These are phyloP conservation scores for Metarhizium humberi DNA, from an alignment of 2,329 filamentous ascomycete species.

Conservation along the genomic window DNA sequence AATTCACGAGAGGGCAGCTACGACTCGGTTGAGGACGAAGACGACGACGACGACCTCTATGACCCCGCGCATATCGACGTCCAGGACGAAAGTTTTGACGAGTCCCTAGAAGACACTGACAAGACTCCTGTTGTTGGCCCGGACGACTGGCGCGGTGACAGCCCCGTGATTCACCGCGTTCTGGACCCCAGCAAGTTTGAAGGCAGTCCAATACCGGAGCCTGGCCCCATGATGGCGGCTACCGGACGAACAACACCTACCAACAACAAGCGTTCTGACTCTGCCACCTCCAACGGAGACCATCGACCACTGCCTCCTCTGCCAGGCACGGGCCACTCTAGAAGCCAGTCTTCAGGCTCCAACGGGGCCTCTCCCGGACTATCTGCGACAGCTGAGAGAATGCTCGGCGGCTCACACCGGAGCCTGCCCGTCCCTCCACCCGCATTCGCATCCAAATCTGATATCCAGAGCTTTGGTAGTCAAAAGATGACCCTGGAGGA, in stretches of 20 bases:
- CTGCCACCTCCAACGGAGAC: constrained; percentile 68
- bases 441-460: constrained; percentile 58
- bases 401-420: constrained; percentile 55
- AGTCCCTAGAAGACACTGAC: constrained; percentile 86
- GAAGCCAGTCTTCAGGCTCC: constrained; percentile 34
- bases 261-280: constrained; percentile 59
- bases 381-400: constrained; percentile 63
- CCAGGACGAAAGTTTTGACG: constrained; percentile 85
- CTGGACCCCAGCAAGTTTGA: constrained; percentile 40
- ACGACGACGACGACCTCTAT: constrained; percentile 50
- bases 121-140: constrained; percentile 97
- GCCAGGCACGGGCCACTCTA: constrained; percentile 47
- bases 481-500: constrained; percentile 79
- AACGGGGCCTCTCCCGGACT: constrained; percentile 52
- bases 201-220: constrained; percentile 57
- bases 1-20: constrained; percentile 90
- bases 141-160: constrained; percentile 83
- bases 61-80: constrained; percentile 42
- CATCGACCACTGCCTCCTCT: constrained; percentile 80
- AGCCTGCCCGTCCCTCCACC: constrained; percentile 66
- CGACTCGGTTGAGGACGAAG: constrained; percentile 64
- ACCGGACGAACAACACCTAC: constrained; percentile 34
- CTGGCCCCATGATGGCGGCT: constrained; percentile 28
- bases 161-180: constrained; percentile 31
- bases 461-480: constrained; percentile 67